Base-by-base conservation (phyloP, 176 grass and related monocot genomes). In the Tillandsia fasciculata region DNA sequence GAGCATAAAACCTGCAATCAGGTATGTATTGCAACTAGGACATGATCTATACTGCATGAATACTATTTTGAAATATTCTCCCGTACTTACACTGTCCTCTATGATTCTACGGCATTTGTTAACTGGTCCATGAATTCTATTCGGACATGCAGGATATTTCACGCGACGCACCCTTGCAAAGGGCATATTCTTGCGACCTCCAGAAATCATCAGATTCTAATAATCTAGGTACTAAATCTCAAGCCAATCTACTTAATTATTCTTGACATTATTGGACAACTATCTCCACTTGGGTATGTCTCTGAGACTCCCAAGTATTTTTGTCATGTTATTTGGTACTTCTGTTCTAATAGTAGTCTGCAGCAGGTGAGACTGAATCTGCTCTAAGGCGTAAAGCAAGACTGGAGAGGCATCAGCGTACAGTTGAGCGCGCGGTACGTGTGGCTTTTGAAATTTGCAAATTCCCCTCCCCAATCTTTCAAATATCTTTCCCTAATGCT, bases 381-480 rank as follows among this genome's bases (percentile, higher is more conserved):
- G 77, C 82, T 75, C 68, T 99, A 65, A 85, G 94, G 59, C 78
- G 85, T 75, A 93, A 90, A 87, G 94, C 94, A 80, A 93, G 90
- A 77, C 53, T 72, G 12, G 90, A 99, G 75, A 90, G 94, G 75
- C 82, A 99, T 48, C 94, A 86, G 51, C 78, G 94, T 50, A 99
- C 87, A 64, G 74, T 83, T 78, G 94, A 99, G 66, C 82, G 94
- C 72, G 94, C 84, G 70, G 94, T 99, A 87, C 76, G 64, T 61
- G 15, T 61, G 56, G 17, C 56, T 8, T 61, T 61, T 61, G 17
- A 61, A 61, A 18, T 14, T 61, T n/a, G 15, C 17, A 9, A 18
- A 2, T 22, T 61, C 12, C 10, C 66, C 11, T 48, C 13, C 1
- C 33, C 0, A 20, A 20, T 7, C 33, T 42, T 42, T 42, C 13